phyloP scores from a whole-genome alignment of 331 rosid genomes.

The Cydonia oblonga region DNA sequence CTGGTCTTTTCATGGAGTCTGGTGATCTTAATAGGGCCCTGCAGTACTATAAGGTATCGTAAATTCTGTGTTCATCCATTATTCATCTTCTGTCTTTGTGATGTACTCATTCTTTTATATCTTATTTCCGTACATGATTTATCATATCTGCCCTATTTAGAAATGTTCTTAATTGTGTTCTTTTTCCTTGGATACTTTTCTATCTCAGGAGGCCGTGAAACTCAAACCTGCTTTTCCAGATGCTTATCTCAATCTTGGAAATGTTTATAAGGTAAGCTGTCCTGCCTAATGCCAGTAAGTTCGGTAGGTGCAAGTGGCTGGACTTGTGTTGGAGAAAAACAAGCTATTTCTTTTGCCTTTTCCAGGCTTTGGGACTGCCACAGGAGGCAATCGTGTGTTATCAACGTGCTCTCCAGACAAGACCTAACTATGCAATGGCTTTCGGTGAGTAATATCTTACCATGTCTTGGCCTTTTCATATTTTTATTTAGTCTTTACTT shows the following conservation, averaged over 20 bases:
- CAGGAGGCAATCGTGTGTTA: constrained; percentile 93
- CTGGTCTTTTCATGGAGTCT: constrained; percentile 98
- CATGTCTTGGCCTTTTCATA: not conserved
- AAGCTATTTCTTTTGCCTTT: constrained; percentile 37
- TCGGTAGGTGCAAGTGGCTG: constrained; percentile 37
- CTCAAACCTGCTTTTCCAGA: constrained; percentile 96
- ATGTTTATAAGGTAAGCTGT: constrained; percentile 88
- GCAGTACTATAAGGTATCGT: constrained; percentile 75
- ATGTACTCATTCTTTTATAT: not conserved
- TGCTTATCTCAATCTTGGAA: constrained; percentile 95
- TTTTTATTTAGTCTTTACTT: not conserved
- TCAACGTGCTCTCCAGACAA: constrained; percentile 82
- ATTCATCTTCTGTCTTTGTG: not conserved
- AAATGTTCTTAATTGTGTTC: not conserved
- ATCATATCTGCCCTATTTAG: not conserved
- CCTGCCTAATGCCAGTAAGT: constrained; percentile 29
- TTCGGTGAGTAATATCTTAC: constrained; percentile 45
- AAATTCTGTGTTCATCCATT: not conserved
- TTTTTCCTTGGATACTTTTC: not conserved
- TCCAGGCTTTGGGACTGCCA: constrained; percentile 90
- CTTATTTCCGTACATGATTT: not conserved
- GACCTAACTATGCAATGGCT: constrained; percentile 90
- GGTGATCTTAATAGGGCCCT: constrained; percentile 94
- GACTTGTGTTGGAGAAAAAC: constrained; percentile 36
- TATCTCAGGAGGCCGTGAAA: constrained; percentile 87